Base-by-base conservation (phyloP, 139 green algal species). In the Chlorella sp. region DNA sequence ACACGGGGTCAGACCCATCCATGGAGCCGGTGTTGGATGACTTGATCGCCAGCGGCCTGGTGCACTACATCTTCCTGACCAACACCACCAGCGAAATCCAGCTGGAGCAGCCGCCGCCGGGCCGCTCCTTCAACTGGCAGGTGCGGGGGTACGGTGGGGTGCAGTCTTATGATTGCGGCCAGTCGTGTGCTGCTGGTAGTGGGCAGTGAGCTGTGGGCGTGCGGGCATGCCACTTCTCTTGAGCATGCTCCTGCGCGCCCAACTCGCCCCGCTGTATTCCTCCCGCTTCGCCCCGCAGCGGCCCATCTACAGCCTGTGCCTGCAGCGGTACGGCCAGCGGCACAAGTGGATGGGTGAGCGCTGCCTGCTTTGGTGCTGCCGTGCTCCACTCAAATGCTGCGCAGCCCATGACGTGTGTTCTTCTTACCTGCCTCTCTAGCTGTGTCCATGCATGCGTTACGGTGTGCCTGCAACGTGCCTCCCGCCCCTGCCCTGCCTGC, bases 271-370 rank as follows among this genome's bases (percentile, higher is more conserved):
- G 44, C 44, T 51, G 44, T 9, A 16, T 51, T 6, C 44, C 44
- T 51, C 7, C 44, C 44, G 7, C 6, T 51, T 21, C 2, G 12
- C 51, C 51, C 51, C 51, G 51, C 51, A 85, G 67, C 39, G 56
- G 23, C 68, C 65, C 13, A 65, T 85, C 32, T 85, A 69, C 80
- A 13, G 18, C 30, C 23, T 70, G 18, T 85, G 80, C 80, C 55
- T 85, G 51, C 28, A 70, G 30, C 80, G 68, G 11, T 79, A 70
- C 30, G 67, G 67, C 13, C 25, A 18, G 23, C 23, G 47, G 16
- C 80, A 85, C 80, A 30, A 1, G 4, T 85, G 67, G 67, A 85
- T 85, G 80, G 80, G 80, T 78, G 70, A 25, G 70, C 51, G 51
- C 51, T 60, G 13, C 51, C 51, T 15, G 51, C 51, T 60, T 9